These are phyloP conservation scores for Salix exigua DNA, from an alignment of 345 rosid genomes.

Conservation along the genomic window DNA sequence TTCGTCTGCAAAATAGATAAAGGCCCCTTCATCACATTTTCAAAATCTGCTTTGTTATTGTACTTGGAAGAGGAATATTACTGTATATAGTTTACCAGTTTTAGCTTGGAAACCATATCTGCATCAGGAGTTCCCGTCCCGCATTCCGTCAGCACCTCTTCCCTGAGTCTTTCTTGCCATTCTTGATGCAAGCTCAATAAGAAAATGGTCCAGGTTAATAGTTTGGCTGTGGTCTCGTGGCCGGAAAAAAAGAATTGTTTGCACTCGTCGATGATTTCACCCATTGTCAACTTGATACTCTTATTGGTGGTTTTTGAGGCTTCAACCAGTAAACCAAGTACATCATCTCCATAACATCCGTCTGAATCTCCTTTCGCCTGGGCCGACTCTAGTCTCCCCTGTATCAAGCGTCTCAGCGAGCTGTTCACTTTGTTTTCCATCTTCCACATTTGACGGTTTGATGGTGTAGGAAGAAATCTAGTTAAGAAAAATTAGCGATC, in stretches of 20 bases:
- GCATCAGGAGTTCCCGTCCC: conserved; percentile 37
- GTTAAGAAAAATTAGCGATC: background rate
- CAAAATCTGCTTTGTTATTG: no score
- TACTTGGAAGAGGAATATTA: no score
- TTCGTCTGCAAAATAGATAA: conserved; percentile 32
- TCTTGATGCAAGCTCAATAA: conserved; percentile 45
- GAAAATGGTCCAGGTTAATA: conserved; percentile 55
- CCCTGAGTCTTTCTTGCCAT: conserved; percentile 60
- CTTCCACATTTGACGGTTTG: conserved; percentile 69
- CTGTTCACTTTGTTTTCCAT: conserved; percentile 62
- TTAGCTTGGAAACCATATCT: conserved; percentile 39
- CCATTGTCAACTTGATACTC: conserved; percentile 23
- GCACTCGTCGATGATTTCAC: conserved; percentile 59
- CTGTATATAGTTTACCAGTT: conserved; percentile 27
- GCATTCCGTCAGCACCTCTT: conserved; percentile 43
- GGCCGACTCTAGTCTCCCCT: conserved; percentile 20
- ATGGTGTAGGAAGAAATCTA: conserved; percentile 73
- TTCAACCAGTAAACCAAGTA: conserved; percentile 42
- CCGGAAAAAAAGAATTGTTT: conserved; percentile 63
- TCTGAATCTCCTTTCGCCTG: conserved; percentile 18
- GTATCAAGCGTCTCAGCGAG: conserved; percentile 49
- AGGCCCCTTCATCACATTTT: no score
- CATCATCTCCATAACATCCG: conserved; percentile 58
- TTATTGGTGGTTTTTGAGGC: conserved; percentile 15
- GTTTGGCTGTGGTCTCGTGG: conserved; percentile 52